phyloP scores from a whole-genome alignment of 257 asterid genomes.

The Echium plantagineum region DNA sequence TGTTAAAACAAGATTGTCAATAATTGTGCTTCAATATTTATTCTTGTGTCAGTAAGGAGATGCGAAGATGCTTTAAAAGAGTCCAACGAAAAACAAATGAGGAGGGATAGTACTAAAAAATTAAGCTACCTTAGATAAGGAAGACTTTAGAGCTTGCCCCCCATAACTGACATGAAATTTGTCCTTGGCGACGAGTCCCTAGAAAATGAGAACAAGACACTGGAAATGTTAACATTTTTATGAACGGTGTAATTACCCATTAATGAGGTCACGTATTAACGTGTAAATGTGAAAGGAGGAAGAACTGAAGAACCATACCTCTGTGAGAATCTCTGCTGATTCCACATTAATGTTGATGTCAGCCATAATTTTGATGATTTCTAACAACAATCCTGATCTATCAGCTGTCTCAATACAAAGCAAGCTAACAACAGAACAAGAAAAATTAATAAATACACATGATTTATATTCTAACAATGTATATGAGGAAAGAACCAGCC shows the following conservation, averaged over 20 bases:
- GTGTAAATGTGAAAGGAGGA: constrained; percentile 8
- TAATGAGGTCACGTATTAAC: neutral
- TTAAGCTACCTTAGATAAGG: constrained; percentile 81
- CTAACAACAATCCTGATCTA: constrained; percentile 81
- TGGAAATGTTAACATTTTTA: neutral
- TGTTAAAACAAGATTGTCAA: neutral
- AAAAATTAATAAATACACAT: constrained; percentile 1
- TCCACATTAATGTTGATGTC: constrained; percentile 72
- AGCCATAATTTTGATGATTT: constrained; percentile 67
- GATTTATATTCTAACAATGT: neutral
- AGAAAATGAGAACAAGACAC: constrained; percentile 13
- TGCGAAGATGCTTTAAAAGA: neutral
- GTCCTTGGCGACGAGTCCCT: constrained; percentile 97
- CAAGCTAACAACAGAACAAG: constrained; percentile 50
- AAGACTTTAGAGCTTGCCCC: constrained; percentile 77
- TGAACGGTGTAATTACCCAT: neutral
- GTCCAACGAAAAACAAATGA: neutral
- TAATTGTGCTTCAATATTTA: neutral
- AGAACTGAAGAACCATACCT: constrained; percentile 26
- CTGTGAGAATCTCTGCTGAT: constrained; percentile 96
- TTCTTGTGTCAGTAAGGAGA: neutral
- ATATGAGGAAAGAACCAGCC: neutral
- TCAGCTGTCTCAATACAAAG: constrained; percentile 88
- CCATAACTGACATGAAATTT: constrained; percentile 87
- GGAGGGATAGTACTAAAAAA: neutral